These are phyloP conservation scores for Fraxinus sp. DNA, from an alignment of 305 asterid species.

Conservation along the genomic window DNA sequence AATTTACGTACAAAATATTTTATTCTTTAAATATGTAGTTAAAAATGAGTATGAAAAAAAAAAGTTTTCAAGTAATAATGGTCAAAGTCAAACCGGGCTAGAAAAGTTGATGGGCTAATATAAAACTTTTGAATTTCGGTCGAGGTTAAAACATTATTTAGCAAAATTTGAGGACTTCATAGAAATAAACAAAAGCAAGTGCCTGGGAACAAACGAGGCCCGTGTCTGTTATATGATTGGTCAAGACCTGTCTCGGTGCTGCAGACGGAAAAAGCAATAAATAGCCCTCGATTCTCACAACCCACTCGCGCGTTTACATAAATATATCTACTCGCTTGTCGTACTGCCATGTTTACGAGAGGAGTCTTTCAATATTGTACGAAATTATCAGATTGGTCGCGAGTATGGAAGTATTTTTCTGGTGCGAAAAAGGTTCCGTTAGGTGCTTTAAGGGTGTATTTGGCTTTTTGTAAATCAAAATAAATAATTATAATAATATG, in stretches of 20 bases:
- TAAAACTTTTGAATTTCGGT: not conserved
- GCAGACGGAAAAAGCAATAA: conserved; percentile 13
- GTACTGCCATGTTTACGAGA: not conserved
- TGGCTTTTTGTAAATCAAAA: too few species aligned
- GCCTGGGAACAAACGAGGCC: conserved; percentile 5
- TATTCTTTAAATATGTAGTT: too few species aligned
- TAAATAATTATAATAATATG: too few species aligned
- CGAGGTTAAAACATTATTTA: not conserved
- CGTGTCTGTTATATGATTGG: conserved; percentile 21
- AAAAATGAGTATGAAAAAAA: too few species aligned
- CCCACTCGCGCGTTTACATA: conserved; percentile 1
- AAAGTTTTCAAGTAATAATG: too few species aligned
- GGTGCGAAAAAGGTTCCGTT: too few species aligned
- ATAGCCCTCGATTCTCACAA: not conserved
- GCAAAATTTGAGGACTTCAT: not conserved
- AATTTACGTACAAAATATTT: too few species aligned
- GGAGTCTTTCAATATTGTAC: not conserved
- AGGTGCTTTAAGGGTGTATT: too few species aligned
- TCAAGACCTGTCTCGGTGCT: conserved; percentile 25
- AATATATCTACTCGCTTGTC: not conserved
- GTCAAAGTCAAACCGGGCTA: too few species aligned
- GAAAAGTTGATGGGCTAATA: not conserved
- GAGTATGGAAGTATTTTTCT: too few species aligned
- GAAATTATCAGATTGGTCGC: too few species aligned
- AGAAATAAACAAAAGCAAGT: conserved; percentile 2